Evolutionary conservation across 2,329 filamentous ascomycete species (phyloP), one percentile per base, ranked within the genome.

Genomic region (Macrophomina pseudophaseolina): DNA sequence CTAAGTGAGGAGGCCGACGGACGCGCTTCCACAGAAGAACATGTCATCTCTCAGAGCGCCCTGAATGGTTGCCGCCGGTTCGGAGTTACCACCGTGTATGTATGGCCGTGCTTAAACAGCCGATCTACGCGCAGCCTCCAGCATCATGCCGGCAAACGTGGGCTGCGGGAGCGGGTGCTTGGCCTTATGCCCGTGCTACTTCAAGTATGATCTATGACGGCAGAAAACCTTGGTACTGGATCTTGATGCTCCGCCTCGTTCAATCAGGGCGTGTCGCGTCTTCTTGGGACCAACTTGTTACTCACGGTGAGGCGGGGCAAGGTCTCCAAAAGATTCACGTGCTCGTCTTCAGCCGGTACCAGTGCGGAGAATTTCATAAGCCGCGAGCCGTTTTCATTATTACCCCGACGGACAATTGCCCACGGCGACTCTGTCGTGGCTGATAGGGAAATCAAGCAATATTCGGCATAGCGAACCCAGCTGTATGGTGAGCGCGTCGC

Each of bases 31-130:
- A 14, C 58, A 49, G 33, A 14, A 32, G 5, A 28, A 62, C 44
- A 62, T 28, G 30, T 12, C 6, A 49, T 35, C n/a, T 28, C 44
- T 30, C 44, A 62, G 23, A 38, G 28, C 30, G 16, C 5, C 48
- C 46, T 28, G 30, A 33, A 58, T 23, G 7, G 18, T 18, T 38
- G 7, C 35, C 23, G 23, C 35, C 54, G 8, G 54, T n/a, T 58
- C 35, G 28, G 38, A 42, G 35, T 38, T 11, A 23, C 42, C 28
- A 23, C n/a, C 58, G 8, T 23, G 12, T 35, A 23, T 12, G 44
- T 49, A 48, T 18, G 33, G 8, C 58, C 32, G 32, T 49, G 56
- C 56, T 60, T 18, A 28, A 49, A 62, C 44, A 49, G 58, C 58
- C 58, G 52, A 33, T 33, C 16, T 12, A 23, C 35, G 18, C 58